These are phyloP conservation scores for Tolypocladium nubicola DNA, from an alignment of 2,329 filamentous ascomycete genomes.

Conservation along the genomic window DNA sequence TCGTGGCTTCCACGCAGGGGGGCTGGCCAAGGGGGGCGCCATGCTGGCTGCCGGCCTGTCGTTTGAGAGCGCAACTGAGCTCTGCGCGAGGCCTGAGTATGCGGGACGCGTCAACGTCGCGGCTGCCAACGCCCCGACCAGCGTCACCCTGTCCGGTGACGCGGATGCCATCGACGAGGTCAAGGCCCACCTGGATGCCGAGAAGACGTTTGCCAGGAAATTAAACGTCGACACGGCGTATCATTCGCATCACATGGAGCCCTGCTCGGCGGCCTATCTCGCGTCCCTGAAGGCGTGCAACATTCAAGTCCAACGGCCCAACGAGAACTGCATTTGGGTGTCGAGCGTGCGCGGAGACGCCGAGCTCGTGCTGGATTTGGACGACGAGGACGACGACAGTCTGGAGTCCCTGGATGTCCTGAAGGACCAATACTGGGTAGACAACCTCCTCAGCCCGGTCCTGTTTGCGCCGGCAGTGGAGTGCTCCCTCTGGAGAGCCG, in stretches of 20 bases:
- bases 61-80: slow-evolving; percentile 1
- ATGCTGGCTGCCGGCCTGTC: slow-evolving; percentile 12
- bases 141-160: background rate
- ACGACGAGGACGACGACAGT: background rate
- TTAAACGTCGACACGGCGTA: background rate
- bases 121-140: slow-evolving; percentile 5
- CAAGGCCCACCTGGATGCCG: background rate
- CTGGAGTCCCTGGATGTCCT: background rate
- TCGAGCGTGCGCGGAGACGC: background rate
- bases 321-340: background rate
- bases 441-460: slow-evolving; percentile 17
- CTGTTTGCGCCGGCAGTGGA: slow-evolving; percentile 16
- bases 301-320: background rate
- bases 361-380: background rate
- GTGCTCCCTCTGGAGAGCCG: slow-evolving; percentile 13
- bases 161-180: background rate
- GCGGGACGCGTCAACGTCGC: slow-evolving; percentile 9
- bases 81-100: background rate
- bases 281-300: background rate
- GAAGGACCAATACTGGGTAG: slow-evolving; percentile 20
- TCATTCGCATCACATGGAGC: background rate
- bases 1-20: slow-evolving; percentile 5
- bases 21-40: background rate
- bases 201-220: background rate
- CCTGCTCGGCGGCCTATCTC: background rate